These are phyloP conservation scores for Biscogniauxia mediterranea DNA, from an alignment of 2,329 filamentous ascomycete species.

Conservation along the genomic window DNA sequence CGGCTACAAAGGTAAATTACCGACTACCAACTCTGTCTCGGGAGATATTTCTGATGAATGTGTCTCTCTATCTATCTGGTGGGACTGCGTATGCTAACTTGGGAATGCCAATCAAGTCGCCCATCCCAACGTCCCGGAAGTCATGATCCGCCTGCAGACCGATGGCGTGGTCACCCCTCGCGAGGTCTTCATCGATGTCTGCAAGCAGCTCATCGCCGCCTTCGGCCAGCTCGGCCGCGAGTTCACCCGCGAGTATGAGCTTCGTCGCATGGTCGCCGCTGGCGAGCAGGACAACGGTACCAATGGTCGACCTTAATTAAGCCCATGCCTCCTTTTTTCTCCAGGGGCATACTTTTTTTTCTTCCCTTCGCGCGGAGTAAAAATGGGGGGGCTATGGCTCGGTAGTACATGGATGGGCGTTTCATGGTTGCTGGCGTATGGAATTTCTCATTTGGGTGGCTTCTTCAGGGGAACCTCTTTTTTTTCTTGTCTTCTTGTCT, in stretches of 20 bases:
- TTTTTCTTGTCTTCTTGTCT: too few relatives aligned
- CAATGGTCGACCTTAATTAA: slow-evolving; percentile 26
- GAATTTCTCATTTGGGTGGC: background rate
- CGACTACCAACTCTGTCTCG: slow-evolving; percentile 25
- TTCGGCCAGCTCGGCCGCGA: slow-evolving; percentile 78
- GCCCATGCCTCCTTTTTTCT: slow-evolving; percentile 9
- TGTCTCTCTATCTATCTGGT: slow-evolving; percentile 32
- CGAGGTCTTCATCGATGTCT: slow-evolving; percentile 78
- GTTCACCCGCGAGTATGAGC: slow-evolving; percentile 89
- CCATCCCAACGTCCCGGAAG: slow-evolving; percentile 60
- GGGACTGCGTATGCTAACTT: background rate
- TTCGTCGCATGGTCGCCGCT: slow-evolving; percentile 78
- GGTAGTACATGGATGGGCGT: slow-evolving; percentile 9
- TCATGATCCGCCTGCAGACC: slow-evolving; percentile 81
- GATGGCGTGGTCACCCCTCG: slow-evolving; percentile 87
- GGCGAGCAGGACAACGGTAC: slow-evolving; percentile 51
- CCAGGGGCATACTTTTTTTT: background rate
- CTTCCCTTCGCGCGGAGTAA: slow-evolving; percentile 9
- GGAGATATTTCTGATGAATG: too few relatives aligned
- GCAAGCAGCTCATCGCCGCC: slow-evolving; percentile 78
- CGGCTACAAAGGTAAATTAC: slow-evolving; percentile 89
- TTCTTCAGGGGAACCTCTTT: too few relatives aligned
- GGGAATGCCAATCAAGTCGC: slow-evolving; percentile 41
- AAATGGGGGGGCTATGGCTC: slow-evolving; percentile 9
- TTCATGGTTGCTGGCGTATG: slow-evolving; percentile 13